Conservation (phyloP, 2,329 filamentous ascomycete genomes). For the Hymenoscyphus albidus region DNA sequence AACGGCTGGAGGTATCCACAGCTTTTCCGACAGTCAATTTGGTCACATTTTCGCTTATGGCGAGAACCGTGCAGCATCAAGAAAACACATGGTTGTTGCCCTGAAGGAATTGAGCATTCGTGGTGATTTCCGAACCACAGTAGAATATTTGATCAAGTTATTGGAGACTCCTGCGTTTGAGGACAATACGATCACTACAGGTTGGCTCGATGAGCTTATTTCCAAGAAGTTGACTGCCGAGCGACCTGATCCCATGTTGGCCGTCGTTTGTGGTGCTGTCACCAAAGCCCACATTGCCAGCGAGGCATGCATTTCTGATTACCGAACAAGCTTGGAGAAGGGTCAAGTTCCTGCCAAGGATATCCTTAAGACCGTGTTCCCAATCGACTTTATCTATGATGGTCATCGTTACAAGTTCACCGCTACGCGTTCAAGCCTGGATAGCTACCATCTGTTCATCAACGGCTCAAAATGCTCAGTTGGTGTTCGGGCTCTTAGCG, state of each 20-base stretch:
- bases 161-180: constrained; percentile 97
- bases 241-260: constrained; percentile 86
- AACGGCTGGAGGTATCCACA: constrained; percentile 95
- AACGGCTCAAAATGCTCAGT: constrained; percentile 96
- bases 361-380: constrained; percentile 95
- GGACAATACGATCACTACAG: constrained; percentile 98
- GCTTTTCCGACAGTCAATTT: constrained; percentile 98
- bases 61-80: constrained; percentile 90
- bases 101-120: constrained; percentile 99
- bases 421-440: constrained; percentile 82
- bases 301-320: constrained; percentile 82
- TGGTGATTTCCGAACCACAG: constrained; percentile 97
- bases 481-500: constrained; percentile 85
- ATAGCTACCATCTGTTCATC: constrained; percentile 98
- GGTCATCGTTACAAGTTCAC: constrained; percentile 97
- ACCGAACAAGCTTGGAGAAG: constrained; percentile 85
- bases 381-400: constrained; percentile 98
- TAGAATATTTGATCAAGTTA: constrained; percentile 98
- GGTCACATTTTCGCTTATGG: constrained; percentile 99
- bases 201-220: constrained; percentile 98
- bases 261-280: constrained; percentile 91
- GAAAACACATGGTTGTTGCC: constrained; percentile 99
- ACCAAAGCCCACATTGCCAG: constrained; percentile 95
- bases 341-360: constrained; percentile 97
- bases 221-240: constrained; percentile 96